Conservation (phyloP, 352 stramenopile species). For the Thalassiosira exigua region DNA sequence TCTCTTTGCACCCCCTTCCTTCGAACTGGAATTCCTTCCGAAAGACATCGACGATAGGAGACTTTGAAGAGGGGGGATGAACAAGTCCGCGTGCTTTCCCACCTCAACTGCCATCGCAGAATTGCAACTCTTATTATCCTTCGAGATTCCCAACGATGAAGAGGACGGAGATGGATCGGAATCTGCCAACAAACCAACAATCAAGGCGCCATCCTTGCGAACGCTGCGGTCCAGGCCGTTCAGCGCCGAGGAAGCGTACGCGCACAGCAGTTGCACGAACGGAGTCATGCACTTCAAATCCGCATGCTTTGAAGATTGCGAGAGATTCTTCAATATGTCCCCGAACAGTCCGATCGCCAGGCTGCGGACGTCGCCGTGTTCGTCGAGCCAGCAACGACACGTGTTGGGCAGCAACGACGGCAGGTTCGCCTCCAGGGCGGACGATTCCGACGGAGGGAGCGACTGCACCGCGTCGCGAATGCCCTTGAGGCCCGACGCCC, state of each 20-base stretch:
- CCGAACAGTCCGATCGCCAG: constrained; percentile 59
- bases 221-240: constrained; percentile 76
- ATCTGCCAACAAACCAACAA: constrained; percentile 60
- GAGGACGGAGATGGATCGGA: constrained; percentile 55
- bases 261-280: constrained; percentile 72
- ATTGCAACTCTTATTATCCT: constrained; percentile 5
- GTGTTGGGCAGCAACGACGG: constrained; percentile 66
- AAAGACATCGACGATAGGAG: constrained; percentile 55
- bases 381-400: constrained; percentile 73
- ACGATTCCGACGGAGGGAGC: constrained; percentile 22
- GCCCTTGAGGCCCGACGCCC: constrained; percentile 68
- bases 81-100: constrained; percentile 48
- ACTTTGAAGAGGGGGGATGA: constrained; percentile 50
- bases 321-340: constrained; percentile 55
- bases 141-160: constrained; percentile 37
- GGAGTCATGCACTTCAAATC: constrained; percentile 60
- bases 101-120: constrained; percentile 41
- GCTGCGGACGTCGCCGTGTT: constrained; percentile 73
- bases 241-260: constrained; percentile 75
- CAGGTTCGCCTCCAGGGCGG: constrained; percentile 65
- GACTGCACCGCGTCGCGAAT: constrained; percentile 71
- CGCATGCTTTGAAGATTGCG: constrained; percentile 15
- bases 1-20: constrained; percentile 45
- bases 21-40: constrained; percentile 26
- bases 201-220: constrained; percentile 65